These are phyloP conservation scores for Backusella macrospora DNA, from an alignment of 192 early-diverging fungal genomes.

Conservation along the genomic window DNA sequence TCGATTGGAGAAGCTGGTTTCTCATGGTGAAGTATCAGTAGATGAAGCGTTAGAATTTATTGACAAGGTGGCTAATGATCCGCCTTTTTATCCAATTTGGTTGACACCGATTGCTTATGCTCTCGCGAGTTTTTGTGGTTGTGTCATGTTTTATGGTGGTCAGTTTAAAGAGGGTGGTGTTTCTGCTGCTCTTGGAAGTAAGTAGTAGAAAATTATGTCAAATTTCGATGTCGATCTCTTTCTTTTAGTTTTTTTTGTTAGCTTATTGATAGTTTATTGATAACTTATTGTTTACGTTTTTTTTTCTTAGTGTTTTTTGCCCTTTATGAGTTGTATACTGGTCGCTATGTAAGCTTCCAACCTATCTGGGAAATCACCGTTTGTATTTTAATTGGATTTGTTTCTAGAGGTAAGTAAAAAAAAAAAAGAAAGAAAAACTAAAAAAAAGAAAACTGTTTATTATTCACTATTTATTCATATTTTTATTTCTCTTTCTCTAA, in stretches of 20 bases:
- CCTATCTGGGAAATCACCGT: constrained; percentile 52
- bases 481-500: background rate
- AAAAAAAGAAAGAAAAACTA: no score
- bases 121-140: constrained; percentile 58
- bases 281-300: no score
- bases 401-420: constrained; percentile 33
- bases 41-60: constrained; percentile 66
- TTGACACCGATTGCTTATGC: constrained; percentile 56
- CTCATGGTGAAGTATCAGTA: constrained; percentile 61
- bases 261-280: no score
- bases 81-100: constrained; percentile 60
- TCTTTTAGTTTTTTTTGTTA: constrained; percentile 29
- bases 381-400: constrained; percentile 49
- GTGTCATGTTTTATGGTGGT: constrained; percentile 70
- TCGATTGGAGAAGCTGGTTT: constrained; percentile 60
- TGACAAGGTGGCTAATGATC: constrained; percentile 56
- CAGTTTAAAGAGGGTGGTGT: constrained; percentile 67
- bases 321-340: constrained; percentile 53
- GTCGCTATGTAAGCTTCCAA: constrained; percentile 51
- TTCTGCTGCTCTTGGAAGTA: constrained; percentile 48
- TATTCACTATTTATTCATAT: background rate
- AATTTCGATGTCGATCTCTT: background rate
- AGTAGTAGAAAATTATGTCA: background rate
- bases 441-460: no score
- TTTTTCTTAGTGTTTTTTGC: constrained; percentile 21